These are phyloP conservation scores for Hibiscus trionum DNA, from an alignment of 345 rosid genomes.

Conservation along the genomic window DNA sequence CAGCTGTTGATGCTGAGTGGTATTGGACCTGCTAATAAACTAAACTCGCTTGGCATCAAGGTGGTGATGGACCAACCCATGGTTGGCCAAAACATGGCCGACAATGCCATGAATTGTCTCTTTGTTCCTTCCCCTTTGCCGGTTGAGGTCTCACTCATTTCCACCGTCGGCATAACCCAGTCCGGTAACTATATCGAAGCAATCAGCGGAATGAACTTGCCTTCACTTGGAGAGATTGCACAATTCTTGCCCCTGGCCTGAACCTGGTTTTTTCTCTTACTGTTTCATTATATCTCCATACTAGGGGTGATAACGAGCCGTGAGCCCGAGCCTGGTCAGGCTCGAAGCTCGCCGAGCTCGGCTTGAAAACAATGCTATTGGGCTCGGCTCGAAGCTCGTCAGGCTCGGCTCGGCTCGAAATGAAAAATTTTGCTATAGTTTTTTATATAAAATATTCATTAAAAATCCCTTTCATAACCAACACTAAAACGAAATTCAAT, in stretches of 20 bases:
- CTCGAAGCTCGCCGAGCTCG: no score
- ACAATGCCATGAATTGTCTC: slow-evolving; percentile 68
- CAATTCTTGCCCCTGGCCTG: slow-evolving; percentile 23
- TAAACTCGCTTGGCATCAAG: slow-evolving; percentile 29
- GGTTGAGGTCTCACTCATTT: slow-evolving; percentile 67
- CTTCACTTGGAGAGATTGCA: slow-evolving; percentile 25
- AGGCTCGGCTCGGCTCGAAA: no score
- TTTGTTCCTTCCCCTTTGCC: slow-evolving; percentile 54
- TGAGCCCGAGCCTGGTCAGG: no score
- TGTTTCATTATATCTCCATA: neutral
- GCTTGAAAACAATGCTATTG: no score
- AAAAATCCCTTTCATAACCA: no score
- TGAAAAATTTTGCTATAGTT: no score
- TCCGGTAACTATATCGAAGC: slow-evolving; percentile 52
- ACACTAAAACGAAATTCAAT: no score
- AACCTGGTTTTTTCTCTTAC: slow-evolving; percentile 29
- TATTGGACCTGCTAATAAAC: slow-evolving; percentile 50
- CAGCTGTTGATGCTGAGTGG: slow-evolving; percentile 75
- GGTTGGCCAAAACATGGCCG: slow-evolving; percentile 79
- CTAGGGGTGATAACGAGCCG: no score
- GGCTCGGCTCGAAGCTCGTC: no score
- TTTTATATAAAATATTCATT: no score
- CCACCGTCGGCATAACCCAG: slow-evolving; percentile 59
- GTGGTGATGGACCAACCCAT: slow-evolving; percentile 54
- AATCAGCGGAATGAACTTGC: slow-evolving; percentile 46